Evolutionary conservation across 2,329 filamentous ascomycete genomes (phyloP), one percentile per base, ranked within the genome.

Genomic region (Ascochyta rabiei): DNA sequence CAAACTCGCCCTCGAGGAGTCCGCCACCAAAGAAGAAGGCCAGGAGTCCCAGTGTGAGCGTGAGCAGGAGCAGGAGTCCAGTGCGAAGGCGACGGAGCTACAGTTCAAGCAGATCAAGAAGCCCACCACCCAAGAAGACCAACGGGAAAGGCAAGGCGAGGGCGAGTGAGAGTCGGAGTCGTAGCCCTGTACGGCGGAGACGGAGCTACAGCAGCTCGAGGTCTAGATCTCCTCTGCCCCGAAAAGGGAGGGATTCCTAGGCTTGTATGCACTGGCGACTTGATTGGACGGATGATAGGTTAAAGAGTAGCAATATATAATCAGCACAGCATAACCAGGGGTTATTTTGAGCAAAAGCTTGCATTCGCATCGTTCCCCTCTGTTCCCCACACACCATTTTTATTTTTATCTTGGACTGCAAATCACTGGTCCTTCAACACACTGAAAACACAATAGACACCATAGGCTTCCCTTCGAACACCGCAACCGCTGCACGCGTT

Each of bases 11-110:
- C 5, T 66, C 61, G 4, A 53, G 57, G 7, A 40, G 52, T 15
- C 52, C 67, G 3, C 65, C 62, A 15, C 55, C 59, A 2, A 54
- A 55, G 16, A 61, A 61, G 13, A 47, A 48, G 28, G 52, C 46
- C 10, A 50, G 52, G 43, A 58, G 46, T 46, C 51, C 50, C n/a
- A 62, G 37, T 37, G 41, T 53, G 8, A 57, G 51, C n/a, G 49
- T 45, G 9, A 56, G 42, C 13, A 49, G 38, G 18, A 53, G 56
- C 19, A 30, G 48, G 21, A 56, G 46, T 21, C 55, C 57, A 1
- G 38, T 54, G 4, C 35, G 47, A 2, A 43, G 38, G 48, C 41
- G 41, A 12, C 15, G 45, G 2, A 48, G 52, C 40, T 41, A 45
- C 19, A 54, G 26, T 18, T 45, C 45, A 2, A 49, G 45, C 31